Conservation (phyloP, 2,329 filamentous ascomycete genomes). For the Paecilomyces variotii region DNA sequence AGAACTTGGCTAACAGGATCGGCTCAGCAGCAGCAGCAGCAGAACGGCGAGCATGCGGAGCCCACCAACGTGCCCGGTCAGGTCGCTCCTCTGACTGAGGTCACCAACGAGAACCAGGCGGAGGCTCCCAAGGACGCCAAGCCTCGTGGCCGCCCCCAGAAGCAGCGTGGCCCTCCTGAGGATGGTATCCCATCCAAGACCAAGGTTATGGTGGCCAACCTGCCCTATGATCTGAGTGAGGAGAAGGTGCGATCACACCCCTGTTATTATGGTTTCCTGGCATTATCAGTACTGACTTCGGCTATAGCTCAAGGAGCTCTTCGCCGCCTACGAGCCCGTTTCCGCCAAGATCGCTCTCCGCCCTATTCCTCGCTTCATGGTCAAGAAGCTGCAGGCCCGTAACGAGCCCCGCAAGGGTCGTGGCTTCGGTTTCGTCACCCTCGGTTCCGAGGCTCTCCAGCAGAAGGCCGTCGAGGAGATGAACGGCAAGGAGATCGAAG, state of each 20-base stretch:
- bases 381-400: conserved; percentile 98
- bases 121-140: conserved; percentile 30
- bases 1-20: background rate
- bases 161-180: conserved; percentile 90
- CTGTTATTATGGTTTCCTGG: conserved; percentile 1
- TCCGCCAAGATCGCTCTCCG: conserved; percentile 98
- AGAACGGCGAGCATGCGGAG: conserved; percentile 29
- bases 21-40: conserved; percentile 5
- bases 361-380: conserved; percentile 98
- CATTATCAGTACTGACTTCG: conserved; percentile 15
- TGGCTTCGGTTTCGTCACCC: conserved; percentile 96
- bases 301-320: conserved; percentile 88
- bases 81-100: conserved; percentile 53
- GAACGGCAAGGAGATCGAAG: conserved; percentile 99
- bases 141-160: conserved; percentile 48
- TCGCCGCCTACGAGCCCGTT: conserved; percentile 80
- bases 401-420: conserved; percentile 98
- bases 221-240: conserved; percentile 95
- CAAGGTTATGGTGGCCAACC: conserved; percentile 99
- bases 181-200: conserved; percentile 98
- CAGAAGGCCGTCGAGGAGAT: conserved; percentile 96
- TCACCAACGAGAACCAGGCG: conserved; percentile 44
- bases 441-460: conserved; percentile 90
- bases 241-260: conserved; percentile 64
- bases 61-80: conserved; percentile 35